Conservation (phyloP, 2,329 filamentous ascomycete species). For the Conoideocrella luteorostrata region DNA sequence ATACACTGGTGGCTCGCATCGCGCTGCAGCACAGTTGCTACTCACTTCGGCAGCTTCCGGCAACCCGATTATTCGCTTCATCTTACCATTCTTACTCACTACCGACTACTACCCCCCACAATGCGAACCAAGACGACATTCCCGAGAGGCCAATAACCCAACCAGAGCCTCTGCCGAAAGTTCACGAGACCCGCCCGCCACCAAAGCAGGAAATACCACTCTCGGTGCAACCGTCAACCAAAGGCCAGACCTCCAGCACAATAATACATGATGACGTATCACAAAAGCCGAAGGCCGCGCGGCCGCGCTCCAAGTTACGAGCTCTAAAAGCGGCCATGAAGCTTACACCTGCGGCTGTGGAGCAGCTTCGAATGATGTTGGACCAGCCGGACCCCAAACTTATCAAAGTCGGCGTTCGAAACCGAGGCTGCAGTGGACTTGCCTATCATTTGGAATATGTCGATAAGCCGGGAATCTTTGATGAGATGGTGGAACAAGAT, state of each 20-base stretch:
- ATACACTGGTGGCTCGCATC: slow-evolving; percentile 33
- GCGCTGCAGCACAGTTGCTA: slow-evolving; percentile 34
- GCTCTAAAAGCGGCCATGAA: slow-evolving; percentile 89
- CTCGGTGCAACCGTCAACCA: slow-evolving; percentile 11
- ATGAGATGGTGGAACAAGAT: slow-evolving; percentile 91
- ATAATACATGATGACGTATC: slow-evolving; percentile 54
- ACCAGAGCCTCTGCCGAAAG: slow-evolving; percentile 38
- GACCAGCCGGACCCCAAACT: slow-evolving; percentile 84
- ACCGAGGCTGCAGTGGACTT: slow-evolving; percentile 87
- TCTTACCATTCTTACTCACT: slow-evolving; percentile 49
- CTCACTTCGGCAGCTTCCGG: slow-evolving; percentile 36
- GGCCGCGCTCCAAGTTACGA: slow-evolving; percentile 31
- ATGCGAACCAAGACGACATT: slow-evolving; percentile 35
- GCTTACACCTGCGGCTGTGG: slow-evolving; percentile 71
- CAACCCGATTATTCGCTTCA: slow-evolving; percentile 21
- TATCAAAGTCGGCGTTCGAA: slow-evolving; percentile 90
- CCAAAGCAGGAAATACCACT: slow-evolving; percentile 16
- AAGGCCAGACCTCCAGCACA: background rate
- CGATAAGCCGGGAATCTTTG: slow-evolving; percentile 79
- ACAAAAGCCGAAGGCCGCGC: slow-evolving; percentile 54
- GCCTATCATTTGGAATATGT: slow-evolving; percentile 94
- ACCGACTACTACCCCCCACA: slow-evolving; percentile 33
- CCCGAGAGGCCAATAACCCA: slow-evolving; percentile 42
- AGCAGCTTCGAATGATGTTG: slow-evolving; percentile 69
- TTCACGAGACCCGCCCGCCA: slow-evolving; percentile 47